phyloP scores from a whole-genome alignment of 768 basidiomycete species.

The Lyophyllum atratum region DNA sequence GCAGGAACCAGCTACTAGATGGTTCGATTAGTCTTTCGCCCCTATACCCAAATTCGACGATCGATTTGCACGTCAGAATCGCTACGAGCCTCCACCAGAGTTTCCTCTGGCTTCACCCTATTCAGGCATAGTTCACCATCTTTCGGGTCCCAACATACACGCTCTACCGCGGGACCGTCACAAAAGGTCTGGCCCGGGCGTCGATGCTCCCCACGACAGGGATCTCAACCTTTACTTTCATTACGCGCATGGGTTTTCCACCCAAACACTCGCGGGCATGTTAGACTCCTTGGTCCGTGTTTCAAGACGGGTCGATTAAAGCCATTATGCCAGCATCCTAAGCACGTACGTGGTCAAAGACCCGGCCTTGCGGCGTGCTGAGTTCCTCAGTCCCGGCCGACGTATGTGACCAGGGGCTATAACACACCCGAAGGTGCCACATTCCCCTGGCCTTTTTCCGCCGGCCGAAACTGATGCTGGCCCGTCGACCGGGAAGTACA shows the following conservation, averaged over 20 bases:
- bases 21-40: conserved; percentile 96
- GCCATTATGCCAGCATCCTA: too few relatives aligned
- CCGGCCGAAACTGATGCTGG: conserved; percentile 66
- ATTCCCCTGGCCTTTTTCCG: conserved; percentile 45
- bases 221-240: conserved; percentile 35
- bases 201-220: conserved; percentile 69
- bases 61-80: conserved; percentile 97
- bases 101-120: conserved; percentile 95
- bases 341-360: too few relatives aligned
- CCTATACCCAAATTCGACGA: conserved; percentile 95
- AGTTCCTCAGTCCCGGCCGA: conserved; percentile 71
- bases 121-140: conserved; percentile 84
- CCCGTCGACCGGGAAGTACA: conserved; percentile 58
- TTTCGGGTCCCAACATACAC: conserved; percentile 63
- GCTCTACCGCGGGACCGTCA: conserved; percentile 79
- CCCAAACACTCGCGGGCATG: conserved; percentile 81
- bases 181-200: conserved; percentile 75
- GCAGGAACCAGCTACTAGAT: conserved; percentile 64
- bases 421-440: conserved; percentile 43
- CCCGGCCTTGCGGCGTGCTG: conserved; percentile 41
- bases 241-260: conserved; percentile 23
- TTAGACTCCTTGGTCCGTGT: conserved; percentile 62
- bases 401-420: conserved; percentile 60
- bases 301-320: too few relatives aligned
- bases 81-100: conserved; percentile 95